A percentile compares a stretch with the other conserved stretches of the same genome.
phyloP scores from a whole-genome alignment of 2,329 filamentous ascomycete species.

The Celoporthe dispersa region DNA sequence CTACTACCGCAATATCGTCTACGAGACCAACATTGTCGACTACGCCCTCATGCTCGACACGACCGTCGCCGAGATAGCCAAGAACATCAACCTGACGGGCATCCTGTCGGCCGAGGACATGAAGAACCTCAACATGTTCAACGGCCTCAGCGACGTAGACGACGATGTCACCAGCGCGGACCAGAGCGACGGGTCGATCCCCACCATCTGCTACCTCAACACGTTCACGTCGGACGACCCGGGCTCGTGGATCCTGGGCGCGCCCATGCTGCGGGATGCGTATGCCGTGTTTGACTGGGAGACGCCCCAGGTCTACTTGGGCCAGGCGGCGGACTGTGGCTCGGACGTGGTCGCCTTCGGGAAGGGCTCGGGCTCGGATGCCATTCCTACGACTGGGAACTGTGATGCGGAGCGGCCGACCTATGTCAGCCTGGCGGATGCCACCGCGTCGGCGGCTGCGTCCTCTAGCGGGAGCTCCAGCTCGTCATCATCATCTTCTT shows the following conservation, averaged over 20 bases:
- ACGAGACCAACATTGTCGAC: conserved; percentile 3
- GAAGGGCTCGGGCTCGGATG: background rate
- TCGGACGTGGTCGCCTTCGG: background rate
- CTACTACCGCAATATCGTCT: background rate
- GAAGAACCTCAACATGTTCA: background rate
- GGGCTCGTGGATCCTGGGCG: background rate
- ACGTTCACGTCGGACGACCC: background rate
- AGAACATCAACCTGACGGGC: background rate
- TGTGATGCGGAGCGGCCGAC: background rate
- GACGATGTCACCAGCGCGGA: background rate
- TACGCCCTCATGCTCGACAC: background rate
- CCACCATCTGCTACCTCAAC: background rate
- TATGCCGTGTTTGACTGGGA: conserved; percentile 5
- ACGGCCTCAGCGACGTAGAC: background rate
- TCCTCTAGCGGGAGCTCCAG: too few species aligned
- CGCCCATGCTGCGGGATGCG: background rate
- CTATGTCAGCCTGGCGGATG: background rate
- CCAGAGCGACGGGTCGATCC: background rate
- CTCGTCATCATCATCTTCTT: background rate
- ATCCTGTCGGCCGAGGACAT: background rate
- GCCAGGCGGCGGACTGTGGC: background rate
- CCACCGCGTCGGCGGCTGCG: background rate
- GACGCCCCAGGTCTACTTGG: background rate
- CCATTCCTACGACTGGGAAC: background rate
- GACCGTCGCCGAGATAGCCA: background rate